phyloP scores from a whole-genome alignment of 148 eudicot genomes.

The Silene latifolia region DNA sequence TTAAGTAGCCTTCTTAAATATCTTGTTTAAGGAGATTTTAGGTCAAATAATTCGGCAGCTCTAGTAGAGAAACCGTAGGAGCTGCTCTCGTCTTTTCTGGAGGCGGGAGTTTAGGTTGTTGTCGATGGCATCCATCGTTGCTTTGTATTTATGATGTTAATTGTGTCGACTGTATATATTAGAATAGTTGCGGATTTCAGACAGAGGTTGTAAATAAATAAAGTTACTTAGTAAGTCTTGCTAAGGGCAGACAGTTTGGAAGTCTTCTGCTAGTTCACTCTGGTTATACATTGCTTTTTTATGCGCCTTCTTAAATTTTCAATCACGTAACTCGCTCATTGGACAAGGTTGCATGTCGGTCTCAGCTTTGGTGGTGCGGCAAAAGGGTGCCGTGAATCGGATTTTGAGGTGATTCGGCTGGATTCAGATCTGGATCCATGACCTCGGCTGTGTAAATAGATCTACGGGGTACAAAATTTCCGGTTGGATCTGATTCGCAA shows the following conservation, averaged over 20 bases:
- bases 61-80: neutral
- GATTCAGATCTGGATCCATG: too few species aligned
- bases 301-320: too few species aligned
- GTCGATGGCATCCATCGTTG: slow-evolving; percentile 2
- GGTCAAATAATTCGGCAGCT: slow-evolving; percentile 19
- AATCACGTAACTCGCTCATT: too few species aligned
- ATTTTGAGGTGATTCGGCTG: too few species aligned
- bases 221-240: neutral
- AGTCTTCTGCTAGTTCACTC: neutral
- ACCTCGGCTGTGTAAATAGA: too few species aligned
- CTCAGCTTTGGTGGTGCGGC: too few species aligned
- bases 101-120: neutral
- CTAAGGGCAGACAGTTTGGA: neutral
- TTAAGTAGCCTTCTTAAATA: slow-evolving; percentile 8
- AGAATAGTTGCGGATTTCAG: neutral
- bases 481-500: too few species aligned
- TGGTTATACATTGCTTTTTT: too few species aligned
- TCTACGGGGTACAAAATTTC: too few species aligned
- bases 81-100: slow-evolving; percentile 6
- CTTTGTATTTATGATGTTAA: neutral
- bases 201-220: slow-evolving; percentile 2
- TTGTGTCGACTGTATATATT: slow-evolving; percentile 5
- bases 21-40: slow-evolving; percentile 21
- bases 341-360: too few species aligned
- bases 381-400: too few species aligned